phyloP scores from a whole-genome alignment of 1,284 basidiomycete genomes.

The Leccinum solheimii region DNA sequence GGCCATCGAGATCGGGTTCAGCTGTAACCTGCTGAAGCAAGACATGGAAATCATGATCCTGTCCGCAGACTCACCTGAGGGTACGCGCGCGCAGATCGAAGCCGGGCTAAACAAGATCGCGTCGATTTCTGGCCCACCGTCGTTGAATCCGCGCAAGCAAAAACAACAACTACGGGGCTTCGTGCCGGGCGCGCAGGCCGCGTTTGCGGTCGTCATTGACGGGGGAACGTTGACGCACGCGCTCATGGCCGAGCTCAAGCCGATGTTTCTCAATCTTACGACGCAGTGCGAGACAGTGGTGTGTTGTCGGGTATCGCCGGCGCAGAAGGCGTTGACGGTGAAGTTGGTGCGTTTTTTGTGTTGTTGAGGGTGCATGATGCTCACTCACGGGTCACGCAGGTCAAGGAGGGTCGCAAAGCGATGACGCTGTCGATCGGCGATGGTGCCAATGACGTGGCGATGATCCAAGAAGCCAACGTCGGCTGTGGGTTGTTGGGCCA shows the following conservation, averaged over 20 bases:
- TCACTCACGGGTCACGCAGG: constrained; percentile 43
- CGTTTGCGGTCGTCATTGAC: constrained; percentile 95
- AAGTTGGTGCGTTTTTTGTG: constrained; percentile 67
- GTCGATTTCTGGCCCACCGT: constrained; percentile 69
- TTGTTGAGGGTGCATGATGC: background rate
- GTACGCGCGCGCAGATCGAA: constrained; percentile 85
- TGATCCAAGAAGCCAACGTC: constrained; percentile 98
- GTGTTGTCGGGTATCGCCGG: constrained; percentile 95
- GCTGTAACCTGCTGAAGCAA: constrained; percentile 88
- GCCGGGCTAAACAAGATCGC: constrained; percentile 94
- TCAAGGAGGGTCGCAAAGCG: constrained; percentile 93
- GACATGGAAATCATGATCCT: constrained; percentile 98
- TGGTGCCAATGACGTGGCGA: constrained; percentile 93
- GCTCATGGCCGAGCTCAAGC: constrained; percentile 75
- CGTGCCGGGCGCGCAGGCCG: constrained; percentile 62
- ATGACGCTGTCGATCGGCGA: constrained; percentile 98
- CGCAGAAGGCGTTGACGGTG: constrained; percentile 95
- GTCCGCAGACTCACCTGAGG: constrained; percentile 77
- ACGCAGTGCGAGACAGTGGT: constrained; percentile 98
- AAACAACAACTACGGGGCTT: constrained; percentile 54
- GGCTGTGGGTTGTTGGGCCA: constrained; percentile 93
- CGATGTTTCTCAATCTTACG: constrained; percentile 86
- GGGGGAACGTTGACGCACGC: constrained; percentile 91
- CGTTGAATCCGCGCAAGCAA: constrained; percentile 45
- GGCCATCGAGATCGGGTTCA: constrained; percentile 94